Percentiles rank a stretch among this genome's conserved stretches.
Evolutionary conservation across 805 yeast species (phyloP).

Genomic region (Candida nemodendra): DNA sequence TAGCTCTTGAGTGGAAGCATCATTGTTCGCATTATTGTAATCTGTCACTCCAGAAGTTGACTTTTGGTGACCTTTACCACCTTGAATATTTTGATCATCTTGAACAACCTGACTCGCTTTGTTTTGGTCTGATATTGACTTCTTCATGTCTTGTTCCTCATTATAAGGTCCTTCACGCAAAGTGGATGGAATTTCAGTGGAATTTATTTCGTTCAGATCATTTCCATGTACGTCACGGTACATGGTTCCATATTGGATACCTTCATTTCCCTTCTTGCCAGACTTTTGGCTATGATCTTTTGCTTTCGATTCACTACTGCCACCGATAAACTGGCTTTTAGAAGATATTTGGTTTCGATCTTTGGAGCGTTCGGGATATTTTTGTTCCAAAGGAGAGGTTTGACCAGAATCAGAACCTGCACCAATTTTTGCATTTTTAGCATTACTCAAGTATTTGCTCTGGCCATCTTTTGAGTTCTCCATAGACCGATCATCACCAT

Average conservation of each 20-base stretch:
- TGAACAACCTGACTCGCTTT: neutral
- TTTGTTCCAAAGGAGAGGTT: too few relatives aligned
- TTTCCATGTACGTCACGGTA: constrained; percentile 17
- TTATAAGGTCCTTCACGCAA: neutral
- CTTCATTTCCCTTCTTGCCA: neutral
- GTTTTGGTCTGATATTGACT: neutral
- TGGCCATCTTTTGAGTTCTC: too few relatives aligned
- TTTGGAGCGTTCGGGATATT: too few relatives aligned
- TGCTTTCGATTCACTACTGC: too few relatives aligned
- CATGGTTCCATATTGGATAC: constrained; percentile 16
- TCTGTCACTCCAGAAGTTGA: neutral
- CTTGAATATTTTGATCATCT: constrained; percentile 1
- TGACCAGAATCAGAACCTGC: too few relatives aligned
- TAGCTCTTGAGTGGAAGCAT: constrained; percentile 9
- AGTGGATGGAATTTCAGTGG: neutral
- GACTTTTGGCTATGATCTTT: too few relatives aligned
- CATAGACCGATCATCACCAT: too few relatives aligned
- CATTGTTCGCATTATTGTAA: neutral
- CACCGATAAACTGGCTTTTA: too few relatives aligned
- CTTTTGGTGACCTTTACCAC: constrained; percentile 6
- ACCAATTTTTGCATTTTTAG: too few relatives aligned
- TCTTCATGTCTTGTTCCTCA: constrained; percentile 2
- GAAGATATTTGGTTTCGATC: too few relatives aligned
- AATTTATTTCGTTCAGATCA: constrained; percentile 5
- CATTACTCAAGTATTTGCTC: too few relatives aligned